These are phyloP conservation scores for Gossypium gossypioides DNA, from an alignment of 441 rosid genomes.

Conservation along the genomic window DNA sequence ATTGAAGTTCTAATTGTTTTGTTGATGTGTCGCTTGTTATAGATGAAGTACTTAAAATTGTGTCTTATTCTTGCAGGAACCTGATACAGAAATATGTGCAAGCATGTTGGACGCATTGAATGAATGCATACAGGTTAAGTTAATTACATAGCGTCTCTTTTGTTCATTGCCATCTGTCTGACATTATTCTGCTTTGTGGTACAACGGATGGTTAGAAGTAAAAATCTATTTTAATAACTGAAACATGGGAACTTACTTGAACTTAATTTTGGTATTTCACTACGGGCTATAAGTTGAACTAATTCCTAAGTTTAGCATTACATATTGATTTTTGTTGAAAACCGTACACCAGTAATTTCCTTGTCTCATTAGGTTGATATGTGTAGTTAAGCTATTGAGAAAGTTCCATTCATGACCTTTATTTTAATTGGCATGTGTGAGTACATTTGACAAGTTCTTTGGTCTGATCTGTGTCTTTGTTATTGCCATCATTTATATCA, in stretches of 20 bases:
- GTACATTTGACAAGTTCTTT: neutral
- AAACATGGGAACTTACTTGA: neutral
- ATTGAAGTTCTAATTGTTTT: constrained; percentile 3
- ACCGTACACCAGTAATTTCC: neutral
- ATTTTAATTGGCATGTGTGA: neutral
- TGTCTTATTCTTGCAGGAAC: constrained; percentile 63
- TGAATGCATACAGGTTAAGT: constrained; percentile 83
- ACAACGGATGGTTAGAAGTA: neutral
- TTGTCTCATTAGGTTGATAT: neutral
- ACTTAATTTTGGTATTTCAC: neutral
- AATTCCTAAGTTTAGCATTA: neutral
- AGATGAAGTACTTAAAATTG: constrained; percentile 1
- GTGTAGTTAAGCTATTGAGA: neutral
- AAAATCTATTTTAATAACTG: neutral
- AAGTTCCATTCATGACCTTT: neutral
- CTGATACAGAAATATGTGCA: constrained; percentile 92
- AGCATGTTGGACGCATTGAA: constrained; percentile 92
- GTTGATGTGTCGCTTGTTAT: neutral
- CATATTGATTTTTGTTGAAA: neutral
- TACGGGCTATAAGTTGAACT: neutral
- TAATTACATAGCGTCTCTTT: neutral
- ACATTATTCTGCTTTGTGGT: neutral
- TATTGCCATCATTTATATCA: neutral
- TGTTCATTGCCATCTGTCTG: neutral
- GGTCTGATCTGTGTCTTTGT: neutral